A percentile compares a stretch with the other conserved stretches of the same genome.
These are phyloP conservation scores for Salvia sclarea DNA, from an alignment of 305 asterid genomes.

Conservation along the genomic window DNA sequence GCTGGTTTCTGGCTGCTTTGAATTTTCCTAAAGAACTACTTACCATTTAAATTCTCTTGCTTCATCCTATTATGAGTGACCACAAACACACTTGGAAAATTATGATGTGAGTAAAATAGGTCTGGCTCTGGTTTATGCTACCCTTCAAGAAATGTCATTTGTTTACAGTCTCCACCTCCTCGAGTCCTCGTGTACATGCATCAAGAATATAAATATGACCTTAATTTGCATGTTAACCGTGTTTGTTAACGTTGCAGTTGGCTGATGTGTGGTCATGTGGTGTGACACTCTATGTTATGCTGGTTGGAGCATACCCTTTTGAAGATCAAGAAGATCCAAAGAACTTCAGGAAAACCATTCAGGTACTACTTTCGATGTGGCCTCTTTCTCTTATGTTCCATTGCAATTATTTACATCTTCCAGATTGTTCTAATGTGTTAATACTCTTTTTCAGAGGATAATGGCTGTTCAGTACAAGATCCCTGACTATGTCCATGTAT, in stretches of 20 bases:
- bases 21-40: background rate
- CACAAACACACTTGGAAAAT: background rate
- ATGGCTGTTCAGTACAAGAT: conserved; percentile 93
- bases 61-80: conserved; percentile 3
- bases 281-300: conserved; percentile 95
- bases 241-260: conserved; percentile 53
- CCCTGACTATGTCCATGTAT: conserved; percentile 93
- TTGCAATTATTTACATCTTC: background rate
- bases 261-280: conserved; percentile 99
- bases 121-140: background rate
- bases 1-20: background rate
- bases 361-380: conserved; percentile 41
- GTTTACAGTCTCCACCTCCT: background rate
- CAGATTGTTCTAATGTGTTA: conserved; percentile 20
- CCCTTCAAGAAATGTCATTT: background rate
- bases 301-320: conserved; percentile 97
- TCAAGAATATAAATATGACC: conserved; percentile 4
- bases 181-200: background rate
- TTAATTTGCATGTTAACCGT: conserved; percentile 15
- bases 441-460: conserved; percentile 64
- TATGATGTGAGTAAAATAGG: background rate
- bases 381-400: background rate
- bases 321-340: conserved; percentile 96
- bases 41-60: background rate
- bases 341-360: conserved; percentile 94